Evolutionary conservation across 345 rosid genomes (phyloP).

Genomic region (Capsella bursapastoris): DNA sequence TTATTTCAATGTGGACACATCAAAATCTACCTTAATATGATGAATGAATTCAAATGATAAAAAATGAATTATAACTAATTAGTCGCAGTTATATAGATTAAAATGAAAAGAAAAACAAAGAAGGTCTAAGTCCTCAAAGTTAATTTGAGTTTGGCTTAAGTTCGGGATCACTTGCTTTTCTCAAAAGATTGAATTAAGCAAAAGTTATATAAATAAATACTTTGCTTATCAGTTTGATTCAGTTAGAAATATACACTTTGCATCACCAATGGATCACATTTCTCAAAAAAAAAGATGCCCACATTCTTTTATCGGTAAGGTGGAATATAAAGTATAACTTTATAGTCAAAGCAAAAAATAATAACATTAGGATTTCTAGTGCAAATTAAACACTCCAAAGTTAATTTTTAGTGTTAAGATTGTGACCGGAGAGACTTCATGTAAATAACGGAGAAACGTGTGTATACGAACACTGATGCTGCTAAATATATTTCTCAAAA

Average conservation of each 20-base stretch:
- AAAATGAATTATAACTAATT: neutral
- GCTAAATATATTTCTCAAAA: constrained; percentile 24
- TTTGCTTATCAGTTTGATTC: constrained; percentile 18
- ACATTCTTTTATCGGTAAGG: constrained; percentile 22
- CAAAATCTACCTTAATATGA: neutral
- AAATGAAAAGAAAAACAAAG: no score
- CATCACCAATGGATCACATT: constrained; percentile 20
- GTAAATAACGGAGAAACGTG: constrained; percentile 41
- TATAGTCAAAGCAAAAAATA: constrained; percentile 39
- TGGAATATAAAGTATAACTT: constrained; percentile 11
- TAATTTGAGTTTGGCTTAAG: neutral
- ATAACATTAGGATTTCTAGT: constrained; percentile 25
- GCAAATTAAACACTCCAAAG: constrained; percentile 41
- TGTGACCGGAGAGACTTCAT: constrained; percentile 30
- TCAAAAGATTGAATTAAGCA: neutral
- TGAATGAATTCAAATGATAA: neutral
- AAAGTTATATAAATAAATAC: neutral
- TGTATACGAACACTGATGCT: constrained; percentile 25
- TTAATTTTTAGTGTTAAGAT: constrained; percentile 32
- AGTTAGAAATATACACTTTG: constrained; percentile 18
- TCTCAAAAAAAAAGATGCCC: constrained; percentile 5
- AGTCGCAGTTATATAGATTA: neutral
- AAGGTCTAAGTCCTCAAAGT: neutral
- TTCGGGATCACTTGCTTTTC: neutral
- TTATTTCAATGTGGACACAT: neutral